A percentile compares a stretch with the other conserved stretches of the same genome.
Evolutionary conservation across 2,329 filamentous ascomycete species (phyloP).

Genomic region (Ilyonectria destructans): DNA sequence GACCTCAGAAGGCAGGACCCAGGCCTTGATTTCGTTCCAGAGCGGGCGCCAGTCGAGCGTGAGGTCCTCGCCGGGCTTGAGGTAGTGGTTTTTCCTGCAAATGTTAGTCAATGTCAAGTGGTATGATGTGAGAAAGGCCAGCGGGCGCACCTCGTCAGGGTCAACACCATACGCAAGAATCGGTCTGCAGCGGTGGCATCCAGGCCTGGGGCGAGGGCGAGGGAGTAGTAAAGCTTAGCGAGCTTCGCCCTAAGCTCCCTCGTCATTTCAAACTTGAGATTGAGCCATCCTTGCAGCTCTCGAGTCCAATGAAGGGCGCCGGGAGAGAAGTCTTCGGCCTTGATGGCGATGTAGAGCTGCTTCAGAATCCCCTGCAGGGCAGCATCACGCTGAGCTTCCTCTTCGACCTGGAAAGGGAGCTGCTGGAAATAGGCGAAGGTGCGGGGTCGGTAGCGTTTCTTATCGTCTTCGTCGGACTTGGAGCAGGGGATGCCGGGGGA

Average conservation of each 20-base stretch:
- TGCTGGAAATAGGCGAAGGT: slow-evolving; percentile 95
- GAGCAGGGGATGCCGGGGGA: slow-evolving; percentile 80
- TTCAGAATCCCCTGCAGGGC: slow-evolving; percentile 91
- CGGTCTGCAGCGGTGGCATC: slow-evolving; percentile 87
- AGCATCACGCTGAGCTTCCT: slow-evolving; percentile 81
- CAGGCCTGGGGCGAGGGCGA: slow-evolving; percentile 90
- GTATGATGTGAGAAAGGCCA: slow-evolving; percentile 18
- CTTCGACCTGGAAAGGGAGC: slow-evolving; percentile 91
- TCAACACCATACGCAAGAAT: slow-evolving; percentile 97
- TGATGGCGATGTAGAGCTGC: slow-evolving; percentile 92
- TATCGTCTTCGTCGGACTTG: slow-evolving; percentile 66
- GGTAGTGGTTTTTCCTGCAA: slow-evolving; percentile 90
- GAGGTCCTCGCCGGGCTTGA: slow-evolving; percentile 92
- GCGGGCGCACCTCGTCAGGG: slow-evolving; percentile 86
- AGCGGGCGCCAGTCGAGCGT: slow-evolving; percentile 93
- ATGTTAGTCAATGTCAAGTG: slow-evolving; percentile 30
- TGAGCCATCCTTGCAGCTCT: slow-evolving; percentile 95
- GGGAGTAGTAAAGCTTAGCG: slow-evolving; percentile 94
- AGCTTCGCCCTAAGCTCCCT: slow-evolving; percentile 87
- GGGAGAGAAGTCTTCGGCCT: slow-evolving; percentile 93
- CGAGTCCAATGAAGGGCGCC: slow-evolving; percentile 97
- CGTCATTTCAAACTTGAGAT: slow-evolving; percentile 97
- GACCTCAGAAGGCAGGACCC: slow-evolving; percentile 89
- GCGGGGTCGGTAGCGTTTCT: slow-evolving; percentile 83
- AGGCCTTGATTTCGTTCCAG: slow-evolving; percentile 92